A percentile compares a stretch with the other conserved stretches of the same genome.
These are phyloP conservation scores for Thelonectria blattea DNA, from an alignment of 2,329 filamentous ascomycete species.

Conservation along the genomic window DNA sequence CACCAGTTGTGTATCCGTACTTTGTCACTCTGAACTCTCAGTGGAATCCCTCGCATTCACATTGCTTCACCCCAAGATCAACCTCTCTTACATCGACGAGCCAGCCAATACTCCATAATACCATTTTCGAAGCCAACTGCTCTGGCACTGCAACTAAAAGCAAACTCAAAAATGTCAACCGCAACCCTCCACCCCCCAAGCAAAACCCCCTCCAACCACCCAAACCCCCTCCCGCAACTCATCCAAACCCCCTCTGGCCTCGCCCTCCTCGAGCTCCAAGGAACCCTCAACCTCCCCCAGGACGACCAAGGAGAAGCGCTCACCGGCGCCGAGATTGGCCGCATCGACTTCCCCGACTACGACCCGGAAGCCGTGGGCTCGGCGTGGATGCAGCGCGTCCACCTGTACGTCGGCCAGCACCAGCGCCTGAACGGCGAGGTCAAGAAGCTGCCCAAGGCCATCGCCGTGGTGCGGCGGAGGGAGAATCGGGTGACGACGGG, in stretches of 20 bases:
- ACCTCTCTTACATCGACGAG: too few relatives aligned
- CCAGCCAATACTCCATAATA: not conserved
- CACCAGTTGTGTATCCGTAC: too few relatives aligned
- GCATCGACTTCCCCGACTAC: slow-evolving; percentile 80
- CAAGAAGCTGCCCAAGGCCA: slow-evolving; percentile 79
- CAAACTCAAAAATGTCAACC: slow-evolving; percentile 41
- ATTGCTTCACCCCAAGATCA: too few relatives aligned
- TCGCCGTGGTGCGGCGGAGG: slow-evolving; percentile 77
- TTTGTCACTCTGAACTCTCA: too few relatives aligned
- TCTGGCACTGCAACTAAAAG: not conserved
- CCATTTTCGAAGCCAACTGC: not conserved
- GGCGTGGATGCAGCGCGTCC: slow-evolving; percentile 88
- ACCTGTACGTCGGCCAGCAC: slow-evolving; percentile 86
- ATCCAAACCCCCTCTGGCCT: slow-evolving; percentile 89
- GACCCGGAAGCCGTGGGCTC: slow-evolving; percentile 54
- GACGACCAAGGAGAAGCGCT: slow-evolving; percentile 41
- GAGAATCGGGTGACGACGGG: slow-evolving; percentile 50
- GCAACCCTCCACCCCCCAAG: slow-evolving; percentile 50
- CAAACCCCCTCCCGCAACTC: slow-evolving; percentile 74
- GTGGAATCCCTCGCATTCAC: too few relatives aligned
- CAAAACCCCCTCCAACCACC: slow-evolving; percentile 28
- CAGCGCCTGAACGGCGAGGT: slow-evolving; percentile 90
- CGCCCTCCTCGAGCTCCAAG: slow-evolving; percentile 91
- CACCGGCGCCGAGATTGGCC: slow-evolving; percentile 61
- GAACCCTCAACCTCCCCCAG: slow-evolving; percentile 78